Percentiles rank a stretch among this genome's conserved stretches.
phyloP scores from a whole-genome alignment of 78 protist species.

The Blattamonas nauphoetae region DNA sequence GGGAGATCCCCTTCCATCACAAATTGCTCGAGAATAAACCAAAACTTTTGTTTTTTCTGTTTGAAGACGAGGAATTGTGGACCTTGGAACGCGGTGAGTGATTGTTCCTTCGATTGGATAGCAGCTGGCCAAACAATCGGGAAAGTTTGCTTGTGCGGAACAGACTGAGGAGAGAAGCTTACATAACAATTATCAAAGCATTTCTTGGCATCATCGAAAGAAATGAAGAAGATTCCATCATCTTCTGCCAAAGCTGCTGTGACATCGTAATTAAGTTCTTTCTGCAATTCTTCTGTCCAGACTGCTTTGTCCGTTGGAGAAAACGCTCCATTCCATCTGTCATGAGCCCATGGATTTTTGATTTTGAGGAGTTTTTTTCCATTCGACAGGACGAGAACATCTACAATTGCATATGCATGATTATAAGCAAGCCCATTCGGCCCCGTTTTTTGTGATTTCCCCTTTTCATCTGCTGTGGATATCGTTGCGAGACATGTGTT shows the following conservation, averaged over 20 bases:
- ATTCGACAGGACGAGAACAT: background rate
- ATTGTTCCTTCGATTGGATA: background rate
- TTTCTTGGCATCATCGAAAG: background rate
- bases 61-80: background rate
- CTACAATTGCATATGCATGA: background rate
- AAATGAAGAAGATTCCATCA: background rate
- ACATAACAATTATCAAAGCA: background rate
- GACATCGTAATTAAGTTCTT: background rate
- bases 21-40: background rate
- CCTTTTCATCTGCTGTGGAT: background rate
- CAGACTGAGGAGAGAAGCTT: background rate
- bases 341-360: background rate
- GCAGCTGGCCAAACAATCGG: background rate
- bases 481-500: background rate
- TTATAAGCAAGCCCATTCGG: background rate
- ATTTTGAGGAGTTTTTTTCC: background rate
- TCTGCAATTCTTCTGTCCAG: background rate
- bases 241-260: background rate
- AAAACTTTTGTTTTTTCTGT: background rate
- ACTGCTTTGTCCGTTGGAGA: background rate
- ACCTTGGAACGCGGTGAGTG: background rate
- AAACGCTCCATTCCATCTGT: background rate
- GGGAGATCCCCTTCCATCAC: too few species aligned
- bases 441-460: too few species aligned
- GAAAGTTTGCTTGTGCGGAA: background rate